These are phyloP conservation scores for Rhodotorula paludigena DNA, from an alignment of 768 basidiomycete genomes.

Conservation along the genomic window DNA sequence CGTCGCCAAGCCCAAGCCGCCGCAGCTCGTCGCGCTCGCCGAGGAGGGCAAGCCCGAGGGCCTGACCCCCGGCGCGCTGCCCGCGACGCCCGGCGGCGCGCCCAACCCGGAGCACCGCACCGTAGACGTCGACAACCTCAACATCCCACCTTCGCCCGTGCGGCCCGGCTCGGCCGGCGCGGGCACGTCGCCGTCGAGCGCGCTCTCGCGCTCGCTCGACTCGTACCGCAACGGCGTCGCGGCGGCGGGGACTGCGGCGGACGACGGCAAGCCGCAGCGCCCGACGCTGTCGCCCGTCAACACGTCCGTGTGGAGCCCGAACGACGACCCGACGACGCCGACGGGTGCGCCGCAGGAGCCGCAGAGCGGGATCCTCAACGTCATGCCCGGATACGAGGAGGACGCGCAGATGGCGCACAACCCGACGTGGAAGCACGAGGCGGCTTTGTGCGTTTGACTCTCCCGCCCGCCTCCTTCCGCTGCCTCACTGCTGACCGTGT, in stretches of 20 bases:
- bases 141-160: not conserved
- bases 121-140: no score
- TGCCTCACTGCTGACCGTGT: not conserved
- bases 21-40: constrained; percentile 22
- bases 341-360: constrained; percentile 10
- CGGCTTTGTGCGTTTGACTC: constrained; percentile 73
- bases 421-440: constrained; percentile 98
- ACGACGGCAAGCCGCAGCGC: not conserved
- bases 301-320: constrained; percentile 9
- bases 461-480: constrained; percentile 16
- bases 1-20: constrained; percentile 16
- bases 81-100: constrained; percentile 20
- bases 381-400: no score
- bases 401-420: constrained; percentile 53
- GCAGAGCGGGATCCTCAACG: constrained; percentile 11
- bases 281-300: constrained; percentile 18
- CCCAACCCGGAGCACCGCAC: constrained; percentile 16
- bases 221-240: constrained; percentile 10
- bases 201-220: constrained; percentile 20
- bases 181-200: constrained; percentile 21
- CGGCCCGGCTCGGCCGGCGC: not conserved
- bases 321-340: constrained; percentile 26
- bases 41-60: constrained; percentile 7
- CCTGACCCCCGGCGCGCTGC: constrained; percentile 1
- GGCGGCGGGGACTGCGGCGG: not conserved